Evolutionary conservation across 2,329 filamentous ascomycete species (phyloP).

Genomic region (Fusarium oligoseptatum): DNA sequence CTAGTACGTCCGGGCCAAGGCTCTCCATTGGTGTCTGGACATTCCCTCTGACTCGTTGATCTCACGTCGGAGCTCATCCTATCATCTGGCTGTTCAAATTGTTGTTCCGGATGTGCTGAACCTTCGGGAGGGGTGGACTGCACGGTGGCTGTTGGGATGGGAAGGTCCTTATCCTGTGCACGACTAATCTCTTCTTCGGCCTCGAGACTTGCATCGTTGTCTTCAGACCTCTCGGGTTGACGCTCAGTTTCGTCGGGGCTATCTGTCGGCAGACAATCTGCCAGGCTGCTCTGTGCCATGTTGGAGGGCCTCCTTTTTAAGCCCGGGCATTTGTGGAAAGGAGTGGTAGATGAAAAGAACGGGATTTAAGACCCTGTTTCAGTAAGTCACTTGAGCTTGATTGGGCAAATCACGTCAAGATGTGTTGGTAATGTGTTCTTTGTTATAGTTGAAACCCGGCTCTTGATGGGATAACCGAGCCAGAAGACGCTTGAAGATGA

Average conservation of each 20-base stretch:
- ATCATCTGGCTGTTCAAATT: too few relatives aligned
- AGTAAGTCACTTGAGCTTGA: too few relatives aligned
- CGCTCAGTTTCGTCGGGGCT: background rate
- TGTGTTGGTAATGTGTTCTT: too few relatives aligned
- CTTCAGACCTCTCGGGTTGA: background rate
- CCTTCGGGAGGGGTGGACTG: background rate
- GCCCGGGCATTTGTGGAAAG: background rate
- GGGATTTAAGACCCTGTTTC: too few relatives aligned
- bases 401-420: too few relatives aligned
- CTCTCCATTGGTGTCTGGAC: too few relatives aligned
- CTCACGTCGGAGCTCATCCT: too few relatives aligned
- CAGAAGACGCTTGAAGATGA: too few relatives aligned
- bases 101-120: background rate
- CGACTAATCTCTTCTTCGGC: background rate
- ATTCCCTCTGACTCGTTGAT: too few relatives aligned
- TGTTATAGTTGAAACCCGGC: too few relatives aligned
- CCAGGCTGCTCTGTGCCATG: background rate
- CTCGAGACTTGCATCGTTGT: background rate
- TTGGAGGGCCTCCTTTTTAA: background rate
- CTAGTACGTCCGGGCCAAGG: too few relatives aligned
- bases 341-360: background rate
- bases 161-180: background rate
- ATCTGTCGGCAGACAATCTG: background rate
- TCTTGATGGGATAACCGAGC: too few relatives aligned
- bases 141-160: background rate